A percentile compares a stretch with the other conserved stretches of the same genome.
Evolutionary conservation across 495 filamentous ascomycete species (phyloP).

Genomic region (Daldinia caldariorum): DNA sequence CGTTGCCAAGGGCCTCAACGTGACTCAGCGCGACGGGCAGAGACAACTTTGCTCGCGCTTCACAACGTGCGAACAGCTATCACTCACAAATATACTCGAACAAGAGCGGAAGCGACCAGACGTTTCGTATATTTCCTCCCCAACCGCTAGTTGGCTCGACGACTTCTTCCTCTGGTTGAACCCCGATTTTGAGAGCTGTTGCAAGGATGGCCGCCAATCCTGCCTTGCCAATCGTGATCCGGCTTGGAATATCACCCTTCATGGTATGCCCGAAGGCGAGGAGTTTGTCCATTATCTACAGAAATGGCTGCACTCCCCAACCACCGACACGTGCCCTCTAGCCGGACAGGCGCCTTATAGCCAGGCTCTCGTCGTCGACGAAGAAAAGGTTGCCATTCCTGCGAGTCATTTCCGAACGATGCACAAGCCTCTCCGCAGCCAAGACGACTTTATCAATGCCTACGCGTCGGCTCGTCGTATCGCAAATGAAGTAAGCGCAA

Average conservation of each 20-base stretch:
- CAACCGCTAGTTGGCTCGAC: conserved; percentile 94
- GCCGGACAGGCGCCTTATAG: conserved; percentile 89
- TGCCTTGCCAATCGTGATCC: conserved; percentile 83
- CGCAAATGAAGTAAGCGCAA: conserved; percentile 71
- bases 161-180: conserved; percentile 97
- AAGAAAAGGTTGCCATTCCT: conserved; percentile 67
- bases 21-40: conserved; percentile 76
- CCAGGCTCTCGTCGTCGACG: conserved; percentile 82
- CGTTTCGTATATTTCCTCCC: conserved; percentile 91
- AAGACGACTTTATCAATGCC: conserved; percentile 92
- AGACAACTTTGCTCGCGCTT: conserved; percentile 91
- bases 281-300: conserved; percentile 88
- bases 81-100: conserved; percentile 87
- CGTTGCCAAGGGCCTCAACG: conserved; percentile 82
- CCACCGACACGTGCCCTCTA: conserved; percentile 82
- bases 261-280: conserved; percentile 88
- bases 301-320: conserved; percentile 83
- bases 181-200: conserved; percentile 82
- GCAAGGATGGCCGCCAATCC: conserved; percentile 67
- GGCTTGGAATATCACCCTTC: conserved; percentile 85
- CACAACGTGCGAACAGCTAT: conserved; percentile 83
- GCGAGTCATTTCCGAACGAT: conserved; percentile 92
- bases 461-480: conserved; percentile 93
- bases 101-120: conserved; percentile 89
- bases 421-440: conserved; percentile 84